Percentiles rank a stretch among this genome's conserved stretches.
These are phyloP conservation scores for Eutrema salsugineum DNA, from an alignment of 441 rosid genomes.

Conservation along the genomic window DNA sequence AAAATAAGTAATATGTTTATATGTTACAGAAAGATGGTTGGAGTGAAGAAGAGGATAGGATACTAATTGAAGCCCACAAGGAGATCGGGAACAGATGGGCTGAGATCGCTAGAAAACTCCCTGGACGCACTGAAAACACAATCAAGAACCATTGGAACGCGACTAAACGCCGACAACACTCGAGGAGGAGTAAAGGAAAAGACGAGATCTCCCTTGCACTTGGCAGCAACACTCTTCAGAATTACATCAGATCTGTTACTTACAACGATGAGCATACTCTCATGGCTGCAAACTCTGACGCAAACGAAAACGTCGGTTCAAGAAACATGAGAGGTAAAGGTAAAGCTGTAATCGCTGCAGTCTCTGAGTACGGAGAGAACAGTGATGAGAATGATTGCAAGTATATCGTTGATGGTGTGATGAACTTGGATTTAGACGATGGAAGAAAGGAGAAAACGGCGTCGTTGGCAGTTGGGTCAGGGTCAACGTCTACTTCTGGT, in stretches of 20 bases:
- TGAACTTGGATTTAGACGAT: background rate
- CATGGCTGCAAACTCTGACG: background rate
- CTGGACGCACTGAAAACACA: slow-evolving; percentile 71
- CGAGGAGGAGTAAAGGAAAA: slow-evolving; percentile 34
- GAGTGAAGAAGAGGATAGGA: slow-evolving; percentile 64
- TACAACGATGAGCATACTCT: background rate
- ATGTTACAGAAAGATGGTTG: slow-evolving; percentile 70
- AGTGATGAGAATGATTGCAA: background rate
- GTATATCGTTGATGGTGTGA: slow-evolving; percentile 17
- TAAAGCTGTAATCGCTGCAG: background rate
- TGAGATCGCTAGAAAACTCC: slow-evolving; percentile 62
- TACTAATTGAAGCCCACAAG: slow-evolving; percentile 62
- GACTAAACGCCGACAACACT: slow-evolving; percentile 57
- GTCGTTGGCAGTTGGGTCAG: background rate
- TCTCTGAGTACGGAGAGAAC: background rate
- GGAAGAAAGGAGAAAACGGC: background rate
- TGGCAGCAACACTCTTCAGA: slow-evolving; percentile 37
- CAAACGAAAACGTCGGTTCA: background rate
- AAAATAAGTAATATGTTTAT: background rate
- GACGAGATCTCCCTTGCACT: slow-evolving; percentile 4
- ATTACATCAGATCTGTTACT: slow-evolving; percentile 51
- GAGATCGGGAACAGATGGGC: slow-evolving; percentile 80
- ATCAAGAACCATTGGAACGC: slow-evolving; percentile 95
- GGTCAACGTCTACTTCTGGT: slow-evolving; percentile 12
- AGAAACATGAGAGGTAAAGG: background rate